Conservation (phyloP, 2,329 filamentous ascomycete genomes). For the Rutstroemia sp. region DNA sequence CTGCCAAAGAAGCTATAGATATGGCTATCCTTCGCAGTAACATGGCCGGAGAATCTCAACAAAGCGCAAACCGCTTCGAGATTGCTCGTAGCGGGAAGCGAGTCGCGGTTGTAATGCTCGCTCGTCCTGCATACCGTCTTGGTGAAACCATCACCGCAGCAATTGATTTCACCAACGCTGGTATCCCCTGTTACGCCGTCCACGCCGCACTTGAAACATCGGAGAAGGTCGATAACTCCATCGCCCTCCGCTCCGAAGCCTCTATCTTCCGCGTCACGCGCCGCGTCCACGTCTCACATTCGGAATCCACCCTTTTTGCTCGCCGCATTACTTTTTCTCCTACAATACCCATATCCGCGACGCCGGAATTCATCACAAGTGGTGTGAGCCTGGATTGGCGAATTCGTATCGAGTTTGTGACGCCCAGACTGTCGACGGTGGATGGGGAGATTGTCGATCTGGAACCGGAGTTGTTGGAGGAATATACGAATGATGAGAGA, state of each 20-base stretch:
- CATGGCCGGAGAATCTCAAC: constrained; percentile 55
- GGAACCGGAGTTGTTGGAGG: constrained; percentile 56
- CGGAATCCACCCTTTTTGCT: constrained; percentile 77
- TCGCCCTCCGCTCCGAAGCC: constrained; percentile 78
- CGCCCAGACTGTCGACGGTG: constrained; percentile 45
- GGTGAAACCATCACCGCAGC: constrained; percentile 81
- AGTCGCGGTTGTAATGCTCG: constrained; percentile 86
- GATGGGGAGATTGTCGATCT: constrained; percentile 31
- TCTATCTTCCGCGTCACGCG: constrained; percentile 84
- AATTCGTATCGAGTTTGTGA: constrained; percentile 86
- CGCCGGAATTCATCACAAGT: constrained; percentile 86
- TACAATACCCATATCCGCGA: constrained; percentile 74
- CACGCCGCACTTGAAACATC: constrained; percentile 78
- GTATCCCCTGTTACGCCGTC: constrained; percentile 79
- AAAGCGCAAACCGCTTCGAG: constrained; percentile 88
- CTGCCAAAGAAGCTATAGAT: constrained; percentile 80
- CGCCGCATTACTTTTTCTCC: constrained; percentile 73
- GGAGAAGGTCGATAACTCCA: constrained; percentile 70
- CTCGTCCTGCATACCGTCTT: constrained; percentile 79
- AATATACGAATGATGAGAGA: constrained; percentile 70
- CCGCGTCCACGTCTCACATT: constrained; percentile 68
- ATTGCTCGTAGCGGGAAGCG: constrained; percentile 86
- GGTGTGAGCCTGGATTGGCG: constrained; percentile 85
- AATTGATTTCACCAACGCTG: constrained; percentile 72
- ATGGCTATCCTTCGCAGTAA: constrained; percentile 83